Conservation (phyloP, 1,284 basidiomycete species). For the Stygiomarasmius scandens region DNA sequence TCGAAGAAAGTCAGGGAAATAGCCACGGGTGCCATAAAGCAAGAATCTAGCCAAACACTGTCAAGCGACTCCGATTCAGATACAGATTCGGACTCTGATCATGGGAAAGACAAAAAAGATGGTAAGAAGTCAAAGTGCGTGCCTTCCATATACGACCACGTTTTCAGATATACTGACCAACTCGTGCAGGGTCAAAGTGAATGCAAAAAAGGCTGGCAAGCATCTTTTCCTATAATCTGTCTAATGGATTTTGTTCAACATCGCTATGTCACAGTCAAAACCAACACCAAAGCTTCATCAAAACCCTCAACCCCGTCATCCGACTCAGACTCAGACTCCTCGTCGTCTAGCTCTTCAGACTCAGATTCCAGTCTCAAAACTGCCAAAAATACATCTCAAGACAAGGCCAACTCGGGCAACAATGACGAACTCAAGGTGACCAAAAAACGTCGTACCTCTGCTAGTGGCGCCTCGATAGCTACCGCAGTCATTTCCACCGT, state of each 20-base stretch:
- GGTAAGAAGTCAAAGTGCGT: not conserved
- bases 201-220: not conserved
- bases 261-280: not conserved
- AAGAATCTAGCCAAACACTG: constrained; percentile 4
- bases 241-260: not conserved
- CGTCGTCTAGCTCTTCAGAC: constrained; percentile 6
- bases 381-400: constrained; percentile 10
- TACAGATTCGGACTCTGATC: constrained; percentile 18
- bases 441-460: constrained; percentile 63
- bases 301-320: constrained; percentile 8
- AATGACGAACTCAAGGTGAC: constrained; percentile 32
- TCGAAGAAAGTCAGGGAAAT: not conserved
- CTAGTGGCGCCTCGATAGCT: constrained; percentile 50
- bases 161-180: constrained; percentile 2
- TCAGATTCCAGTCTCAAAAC: constrained; percentile 11
- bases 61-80: constrained; percentile 16
- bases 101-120: not conserved
- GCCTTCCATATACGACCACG: not conserved
- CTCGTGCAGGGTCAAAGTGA: not conserved
- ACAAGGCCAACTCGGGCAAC: constrained; percentile 1
- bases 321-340: constrained; percentile 19
- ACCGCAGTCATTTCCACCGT: constrained; percentile 40
- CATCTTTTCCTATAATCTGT: not conserved
- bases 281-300: not conserved
- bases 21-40: not conserved